These are phyloP conservation scores for Pyrenophora teres DNA, from an alignment of 2,329 filamentous ascomycete genomes.

Conservation along the genomic window DNA sequence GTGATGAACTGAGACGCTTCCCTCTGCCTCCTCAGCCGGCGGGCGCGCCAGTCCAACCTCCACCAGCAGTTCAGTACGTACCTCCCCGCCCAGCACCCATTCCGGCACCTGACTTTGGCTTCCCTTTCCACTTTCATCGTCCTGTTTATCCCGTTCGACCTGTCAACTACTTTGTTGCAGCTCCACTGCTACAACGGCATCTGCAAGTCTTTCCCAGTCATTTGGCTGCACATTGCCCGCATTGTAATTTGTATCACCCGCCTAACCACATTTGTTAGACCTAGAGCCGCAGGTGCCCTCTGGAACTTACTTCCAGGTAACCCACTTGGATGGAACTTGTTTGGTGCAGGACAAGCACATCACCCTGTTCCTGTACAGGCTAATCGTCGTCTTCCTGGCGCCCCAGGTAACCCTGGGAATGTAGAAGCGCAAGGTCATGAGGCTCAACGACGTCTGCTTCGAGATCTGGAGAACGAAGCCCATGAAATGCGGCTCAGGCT, in stretches of 20 bases:
- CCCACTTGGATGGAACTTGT: neutral
- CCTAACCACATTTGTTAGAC: constrained; percentile 17
- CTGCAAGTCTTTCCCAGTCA: constrained; percentile 1
- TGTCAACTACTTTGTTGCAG: constrained; percentile 1
- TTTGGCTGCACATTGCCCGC: constrained; percentile 5
- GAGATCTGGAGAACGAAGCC: neutral
- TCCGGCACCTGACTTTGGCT: neutral
- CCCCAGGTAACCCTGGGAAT: neutral
- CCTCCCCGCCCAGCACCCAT: neutral
- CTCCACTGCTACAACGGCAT: constrained; percentile 6
- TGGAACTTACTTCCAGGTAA: constrained; percentile 2
- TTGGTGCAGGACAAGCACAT: neutral
- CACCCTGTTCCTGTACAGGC: neutral
- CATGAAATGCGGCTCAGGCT: too few relatives aligned
- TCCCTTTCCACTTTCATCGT: constrained; percentile 1
- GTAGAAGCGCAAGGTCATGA: neutral
- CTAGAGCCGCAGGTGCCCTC: neutral
- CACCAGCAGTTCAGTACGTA: constrained; percentile 21
- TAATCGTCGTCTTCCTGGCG: neutral
- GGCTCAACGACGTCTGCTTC: neutral
- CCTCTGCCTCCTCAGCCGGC: neutral
- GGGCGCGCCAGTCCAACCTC: neutral
- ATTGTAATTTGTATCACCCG: constrained; percentile 12
- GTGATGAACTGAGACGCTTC: constrained; percentile 17
- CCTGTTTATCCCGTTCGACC: constrained; percentile 2